Evolutionary conservation across 352 stramenopile species (phyloP), one percentile per base, ranked within the genome.

Genomic region (Globisporangium viniferum): DNA sequence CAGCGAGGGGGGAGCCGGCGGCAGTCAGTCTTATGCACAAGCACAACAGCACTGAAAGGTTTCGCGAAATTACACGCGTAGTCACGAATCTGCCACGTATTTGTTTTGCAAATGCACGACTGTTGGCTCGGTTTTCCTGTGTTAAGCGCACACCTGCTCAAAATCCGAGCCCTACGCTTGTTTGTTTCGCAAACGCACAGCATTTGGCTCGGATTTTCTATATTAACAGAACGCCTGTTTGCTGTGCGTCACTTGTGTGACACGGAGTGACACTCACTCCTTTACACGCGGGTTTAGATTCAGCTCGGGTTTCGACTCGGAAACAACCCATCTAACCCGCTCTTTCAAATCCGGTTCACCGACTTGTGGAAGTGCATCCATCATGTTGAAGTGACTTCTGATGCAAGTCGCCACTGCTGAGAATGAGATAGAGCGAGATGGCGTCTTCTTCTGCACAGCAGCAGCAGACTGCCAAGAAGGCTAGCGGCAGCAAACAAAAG

Each of bases 21-120:
- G n/a, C 31, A 62, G 56, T 46, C 56, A 46, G 55, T 31, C 55
- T 60, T 59, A 55, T 41, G 18, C 54, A 48, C 56, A 60, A 22
- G 18, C 54, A 48, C 56, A 60, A 22, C 48, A 55, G 48, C 22
- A 1, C 44, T 49, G 44, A 49, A 49, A 49, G 15, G 44, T 49
- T 49, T 49, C 18, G 18, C 44, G 44, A 49, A 49, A 49, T 49
- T 49, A 49, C 44, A 49, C 44, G 5, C 18, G 18, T 49, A 49
- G 44, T 5, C 44, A 22, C 44, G 44, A 49, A 49, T 10, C 18
- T 49, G 44, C 44, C 44, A 49, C 44, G 44, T 49, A 49, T 49
- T 49, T 49, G 44, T 10, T 49, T 49, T 22, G 18, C 44, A 22
- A 49, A 10, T 9, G 44, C 44, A 49, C 44, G 2, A 18, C 6